Evolutionary conservation across 441 rosid genomes (phyloP).

Genomic region (Populus hybrid): DNA sequence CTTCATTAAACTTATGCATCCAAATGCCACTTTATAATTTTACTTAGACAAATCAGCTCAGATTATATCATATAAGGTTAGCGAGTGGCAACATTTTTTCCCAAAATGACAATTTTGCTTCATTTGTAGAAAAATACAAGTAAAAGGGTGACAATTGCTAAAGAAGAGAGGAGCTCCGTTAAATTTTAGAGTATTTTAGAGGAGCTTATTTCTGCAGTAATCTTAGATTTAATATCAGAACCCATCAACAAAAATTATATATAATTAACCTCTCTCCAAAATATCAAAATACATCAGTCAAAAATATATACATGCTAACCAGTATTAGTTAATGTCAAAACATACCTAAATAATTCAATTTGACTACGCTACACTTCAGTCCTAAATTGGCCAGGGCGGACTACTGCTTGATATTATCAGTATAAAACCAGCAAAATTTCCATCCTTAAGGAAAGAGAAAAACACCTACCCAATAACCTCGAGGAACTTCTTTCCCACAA

Average conservation of each 20-base stretch:
- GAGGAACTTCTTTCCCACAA: constrained; percentile 95
- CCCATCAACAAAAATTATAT: neutral
- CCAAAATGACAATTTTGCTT: neutral
- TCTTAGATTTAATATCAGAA: neutral
- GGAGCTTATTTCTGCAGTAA: neutral
- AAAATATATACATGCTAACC: no score
- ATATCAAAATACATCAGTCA: no score
- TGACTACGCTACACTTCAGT: no score
- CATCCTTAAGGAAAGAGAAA: neutral
- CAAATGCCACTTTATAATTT: neutral
- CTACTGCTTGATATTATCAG: neutral
- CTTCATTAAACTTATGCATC: neutral
- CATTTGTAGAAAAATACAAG: neutral
- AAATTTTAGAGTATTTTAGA: neutral
- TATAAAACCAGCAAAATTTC: neutral
- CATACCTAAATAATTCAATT: no score
- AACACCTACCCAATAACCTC: constrained; percentile 84
- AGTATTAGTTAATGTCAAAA: no score
- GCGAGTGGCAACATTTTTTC: neutral
- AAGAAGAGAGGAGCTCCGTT: neutral
- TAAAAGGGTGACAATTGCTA: neutral
- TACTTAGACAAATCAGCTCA: neutral
- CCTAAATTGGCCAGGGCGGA: no score
- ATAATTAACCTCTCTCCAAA: neutral
- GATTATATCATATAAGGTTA: neutral